Conservation (phyloP, 768 basidiomycete genomes). For the Sporobolomyces pararoseus region DNA sequence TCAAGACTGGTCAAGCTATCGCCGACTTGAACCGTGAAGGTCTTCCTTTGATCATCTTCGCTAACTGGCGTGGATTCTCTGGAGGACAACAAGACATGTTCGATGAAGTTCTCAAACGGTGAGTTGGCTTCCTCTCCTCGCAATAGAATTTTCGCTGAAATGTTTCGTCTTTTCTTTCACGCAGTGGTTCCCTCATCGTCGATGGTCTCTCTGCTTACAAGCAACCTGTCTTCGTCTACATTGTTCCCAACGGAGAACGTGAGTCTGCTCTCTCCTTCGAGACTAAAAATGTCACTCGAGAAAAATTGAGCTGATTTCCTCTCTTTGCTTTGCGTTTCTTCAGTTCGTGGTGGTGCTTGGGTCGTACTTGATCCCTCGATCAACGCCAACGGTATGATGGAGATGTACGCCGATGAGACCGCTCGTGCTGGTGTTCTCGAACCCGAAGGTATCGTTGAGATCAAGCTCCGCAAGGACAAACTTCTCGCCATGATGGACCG, state of each 20-base stretch:
- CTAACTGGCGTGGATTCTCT: constrained; percentile 99
- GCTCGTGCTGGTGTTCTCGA: constrained; percentile 91
- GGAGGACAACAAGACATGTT: constrained; percentile 98
- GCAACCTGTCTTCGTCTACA: constrained; percentile 96
- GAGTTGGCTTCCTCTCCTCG: not conserved
- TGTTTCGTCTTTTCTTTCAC: not conserved
- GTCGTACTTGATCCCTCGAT: constrained; percentile 98
- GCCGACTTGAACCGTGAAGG: constrained; percentile 98
- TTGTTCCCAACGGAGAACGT: constrained; percentile 91
- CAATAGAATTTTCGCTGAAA: not conserved
- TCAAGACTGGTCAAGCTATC: constrained; percentile 99
- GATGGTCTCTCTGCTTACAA: constrained; percentile 96
- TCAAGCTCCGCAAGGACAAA: constrained; percentile 96
- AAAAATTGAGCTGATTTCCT: not conserved
- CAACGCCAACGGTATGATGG: constrained; percentile 87
- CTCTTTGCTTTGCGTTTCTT: not conserved
- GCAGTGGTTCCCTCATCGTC: constrained; percentile 62
- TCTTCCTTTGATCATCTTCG: constrained; percentile 94
- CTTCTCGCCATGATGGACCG: constrained; percentile 86
- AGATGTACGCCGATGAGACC: constrained; percentile 97
- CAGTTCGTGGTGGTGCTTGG: constrained; percentile 93
- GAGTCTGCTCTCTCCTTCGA: not conserved
- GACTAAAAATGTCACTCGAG: not conserved
- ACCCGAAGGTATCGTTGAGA: constrained; percentile 94
- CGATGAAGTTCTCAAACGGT: constrained; percentile 47